Conservation (phyloP, 495 filamentous ascomycete species). For the Neurospora sp. region DNA sequence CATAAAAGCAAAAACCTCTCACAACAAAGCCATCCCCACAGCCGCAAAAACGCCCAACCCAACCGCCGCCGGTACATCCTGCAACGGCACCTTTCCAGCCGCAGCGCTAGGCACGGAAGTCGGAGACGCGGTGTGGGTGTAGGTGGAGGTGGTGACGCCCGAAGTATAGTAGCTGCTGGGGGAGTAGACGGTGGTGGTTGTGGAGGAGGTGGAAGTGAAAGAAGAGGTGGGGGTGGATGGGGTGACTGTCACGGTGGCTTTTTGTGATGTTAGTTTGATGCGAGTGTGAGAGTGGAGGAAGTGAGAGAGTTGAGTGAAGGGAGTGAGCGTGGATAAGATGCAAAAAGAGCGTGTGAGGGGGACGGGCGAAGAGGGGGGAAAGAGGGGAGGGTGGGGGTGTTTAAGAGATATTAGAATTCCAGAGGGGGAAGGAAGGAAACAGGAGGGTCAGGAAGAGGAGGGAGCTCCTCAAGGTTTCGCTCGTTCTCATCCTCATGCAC, state of each 20-base stretch:
- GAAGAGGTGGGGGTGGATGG: background rate
- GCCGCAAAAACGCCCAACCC: background rate
- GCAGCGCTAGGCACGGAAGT: background rate
- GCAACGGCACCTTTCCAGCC: background rate
- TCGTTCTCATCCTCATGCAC: background rate
- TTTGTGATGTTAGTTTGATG: background rate
- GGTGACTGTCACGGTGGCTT: background rate
- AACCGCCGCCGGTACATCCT: background rate
- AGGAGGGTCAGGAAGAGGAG: background rate
- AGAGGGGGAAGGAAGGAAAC: background rate
- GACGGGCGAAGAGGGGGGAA: background rate
- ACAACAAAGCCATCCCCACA: background rate
- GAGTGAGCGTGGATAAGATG: background rate
- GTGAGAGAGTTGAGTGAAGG: background rate
- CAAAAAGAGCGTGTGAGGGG: background rate
- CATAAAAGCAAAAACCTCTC: background rate
- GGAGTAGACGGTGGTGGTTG: background rate
- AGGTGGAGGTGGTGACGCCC: background rate
- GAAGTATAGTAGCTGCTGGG: background rate
- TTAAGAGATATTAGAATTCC: background rate
- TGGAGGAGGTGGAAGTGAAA: background rate
- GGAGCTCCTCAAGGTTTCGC: background rate
- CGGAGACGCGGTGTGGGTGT: background rate
- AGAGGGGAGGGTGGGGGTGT: background rate
- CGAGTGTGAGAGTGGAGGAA: background rate